Conservation (phyloP, 2,329 filamentous ascomycete genomes). For the Pezicula neosporulosa region DNA sequence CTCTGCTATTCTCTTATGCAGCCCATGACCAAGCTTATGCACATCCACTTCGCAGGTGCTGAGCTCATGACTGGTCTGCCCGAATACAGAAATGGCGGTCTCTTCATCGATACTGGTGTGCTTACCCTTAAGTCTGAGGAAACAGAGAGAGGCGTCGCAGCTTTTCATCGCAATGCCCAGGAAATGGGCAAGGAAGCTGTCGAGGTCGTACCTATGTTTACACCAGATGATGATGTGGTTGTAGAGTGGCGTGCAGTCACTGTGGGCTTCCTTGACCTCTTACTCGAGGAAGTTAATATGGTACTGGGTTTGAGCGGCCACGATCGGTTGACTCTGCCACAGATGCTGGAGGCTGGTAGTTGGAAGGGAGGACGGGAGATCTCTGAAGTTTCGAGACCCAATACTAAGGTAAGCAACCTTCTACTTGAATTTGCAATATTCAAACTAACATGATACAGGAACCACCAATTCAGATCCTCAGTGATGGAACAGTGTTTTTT, state of each 20-base stretch:
- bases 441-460: slow-evolving; percentile 33
- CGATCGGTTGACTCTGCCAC: slow-evolving; percentile 72
- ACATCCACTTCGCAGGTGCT: slow-evolving; percentile 75
- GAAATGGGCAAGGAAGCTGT: slow-evolving; percentile 68
- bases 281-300: slow-evolving; percentile 66
- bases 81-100: slow-evolving; percentile 88
- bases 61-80: slow-evolving; percentile 84
- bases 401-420: slow-evolving; percentile 67
- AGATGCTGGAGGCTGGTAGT: slow-evolving; percentile 91
- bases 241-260: slow-evolving; percentile 77
- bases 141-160: slow-evolving; percentile 64
- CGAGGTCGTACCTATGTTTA: slow-evolving; percentile 72
- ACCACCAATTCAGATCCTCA: slow-evolving; percentile 92
- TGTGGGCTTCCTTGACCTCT: slow-evolving; percentile 69
- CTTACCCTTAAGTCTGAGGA: slow-evolving; percentile 72
- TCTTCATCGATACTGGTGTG: slow-evolving; percentile 82
- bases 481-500: slow-evolving; percentile 98
- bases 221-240: slow-evolving; percentile 71
- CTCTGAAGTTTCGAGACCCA: slow-evolving; percentile 90
- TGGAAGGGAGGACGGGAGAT: slow-evolving; percentile 99
- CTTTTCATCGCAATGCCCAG: slow-evolving; percentile 67
- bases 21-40: slow-evolving; percentile 78
- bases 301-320: slow-evolving; percentile 65
- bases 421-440: background rate
- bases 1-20: slow-evolving; percentile 92